phyloP scores from a whole-genome alignment of 805 yeast genomes.

The Pichia nanzhaoensis region DNA sequence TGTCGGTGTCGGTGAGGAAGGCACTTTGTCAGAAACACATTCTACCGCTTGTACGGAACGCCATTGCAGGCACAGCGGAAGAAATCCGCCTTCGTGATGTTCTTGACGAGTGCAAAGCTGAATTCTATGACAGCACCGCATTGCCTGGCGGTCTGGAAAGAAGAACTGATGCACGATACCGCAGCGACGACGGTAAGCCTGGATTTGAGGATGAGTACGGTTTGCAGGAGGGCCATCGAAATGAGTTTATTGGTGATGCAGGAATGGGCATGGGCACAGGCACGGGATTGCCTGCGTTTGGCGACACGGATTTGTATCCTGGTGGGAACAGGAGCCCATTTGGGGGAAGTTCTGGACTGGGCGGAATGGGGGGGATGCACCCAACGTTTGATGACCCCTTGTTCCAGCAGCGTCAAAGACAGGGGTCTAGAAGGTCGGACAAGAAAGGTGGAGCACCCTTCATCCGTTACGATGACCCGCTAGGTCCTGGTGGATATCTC shows the following conservation, averaged over 20 bases:
- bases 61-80: neutral
- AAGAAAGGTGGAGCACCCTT: too few relatives aligned
- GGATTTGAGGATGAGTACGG: slow-evolving; percentile 14
- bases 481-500: too few relatives aligned
- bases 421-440: neutral
- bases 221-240: neutral
- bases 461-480: slow-evolving; percentile 1
- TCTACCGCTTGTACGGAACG: neutral
- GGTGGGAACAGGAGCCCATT: slow-evolving; percentile 25
- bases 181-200: neutral
- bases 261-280: too few relatives aligned
- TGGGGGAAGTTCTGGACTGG: slow-evolving; percentile 33
- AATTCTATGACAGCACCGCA: neutral
- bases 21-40: neutral
- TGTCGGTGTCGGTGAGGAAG: neutral
- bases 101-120: neutral
- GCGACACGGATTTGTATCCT: slow-evolving; percentile 48
- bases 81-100: neutral
- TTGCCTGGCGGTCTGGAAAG: too few relatives aligned
- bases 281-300: slow-evolving; percentile 25
- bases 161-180: too few relatives aligned
- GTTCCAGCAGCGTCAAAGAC: slow-evolving; percentile 23
- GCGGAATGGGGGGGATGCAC: slow-evolving; percentile 45
- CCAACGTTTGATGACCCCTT: slow-evolving; percentile 47
- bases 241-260: neutral